These are phyloP conservation scores for Arthrobotrys musiformis DNA, from an alignment of 2,329 filamentous ascomycete genomes.

Conservation along the genomic window DNA sequence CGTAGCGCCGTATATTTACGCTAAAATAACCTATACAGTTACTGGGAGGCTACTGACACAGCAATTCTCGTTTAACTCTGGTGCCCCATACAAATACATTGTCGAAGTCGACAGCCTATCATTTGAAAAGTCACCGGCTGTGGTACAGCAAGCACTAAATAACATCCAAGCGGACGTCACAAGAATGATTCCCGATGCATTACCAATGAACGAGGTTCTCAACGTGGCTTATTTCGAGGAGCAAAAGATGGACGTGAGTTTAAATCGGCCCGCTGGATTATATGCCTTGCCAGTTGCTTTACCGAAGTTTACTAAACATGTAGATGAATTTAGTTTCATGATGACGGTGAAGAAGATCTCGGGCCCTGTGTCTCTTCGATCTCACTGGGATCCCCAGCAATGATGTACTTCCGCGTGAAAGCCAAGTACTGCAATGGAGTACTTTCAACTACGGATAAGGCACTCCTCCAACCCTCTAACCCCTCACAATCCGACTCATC, in stretches of 20 bases:
- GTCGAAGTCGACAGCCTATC: slow-evolving; percentile 68
- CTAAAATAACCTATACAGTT: slow-evolving; percentile 53
- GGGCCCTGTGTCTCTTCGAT: slow-evolving; percentile 73
- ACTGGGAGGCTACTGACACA: slow-evolving; percentile 65
- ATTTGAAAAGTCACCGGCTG: slow-evolving; percentile 66
- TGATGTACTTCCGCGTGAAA: slow-evolving; percentile 72
- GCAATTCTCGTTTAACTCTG: slow-evolving; percentile 70
- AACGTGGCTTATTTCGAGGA: slow-evolving; percentile 72
- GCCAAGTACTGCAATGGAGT: slow-evolving; percentile 62
- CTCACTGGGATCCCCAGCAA: slow-evolving; percentile 70
- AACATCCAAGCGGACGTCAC: slow-evolving; percentile 61
- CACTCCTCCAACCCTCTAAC: slow-evolving; percentile 58
- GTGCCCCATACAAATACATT: slow-evolving; percentile 75
- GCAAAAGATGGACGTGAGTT: slow-evolving; percentile 69
- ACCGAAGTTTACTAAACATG: not conserved
- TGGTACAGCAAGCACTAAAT: slow-evolving; percentile 67
- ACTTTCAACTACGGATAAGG: slow-evolving; percentile 34
- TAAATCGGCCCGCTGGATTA: not conserved
- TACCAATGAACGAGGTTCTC: slow-evolving; percentile 73
- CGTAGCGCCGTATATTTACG: not conserved
- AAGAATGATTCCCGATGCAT: slow-evolving; percentile 57
- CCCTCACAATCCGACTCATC: slow-evolving; percentile 60
- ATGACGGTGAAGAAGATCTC: slow-evolving; percentile 73
- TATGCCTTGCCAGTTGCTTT: too few species aligned
- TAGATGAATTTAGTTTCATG: slow-evolving; percentile 68